Percentiles rank a stretch among this genome's conserved stretches.
Conservation (phyloP, 371 early-diverging fungal genomes). For the Rhizomucor miehei region DNA sequence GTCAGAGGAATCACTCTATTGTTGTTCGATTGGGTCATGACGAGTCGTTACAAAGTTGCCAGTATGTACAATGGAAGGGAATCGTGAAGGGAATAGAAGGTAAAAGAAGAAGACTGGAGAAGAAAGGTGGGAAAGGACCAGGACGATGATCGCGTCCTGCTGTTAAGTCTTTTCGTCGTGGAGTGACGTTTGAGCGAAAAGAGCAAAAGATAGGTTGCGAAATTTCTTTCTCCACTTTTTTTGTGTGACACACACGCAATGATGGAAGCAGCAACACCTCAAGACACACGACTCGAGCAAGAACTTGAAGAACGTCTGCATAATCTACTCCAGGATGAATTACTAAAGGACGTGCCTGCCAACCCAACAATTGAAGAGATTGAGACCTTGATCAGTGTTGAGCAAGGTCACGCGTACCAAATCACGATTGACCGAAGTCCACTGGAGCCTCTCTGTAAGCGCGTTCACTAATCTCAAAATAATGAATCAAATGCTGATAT, state of each 20-base stretch:
- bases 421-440: slow-evolving; percentile 29
- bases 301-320: slow-evolving; percentile 22
- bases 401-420: slow-evolving; percentile 34
- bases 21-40: not conserved
- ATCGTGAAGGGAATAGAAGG: not conserved
- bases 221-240: not conserved
- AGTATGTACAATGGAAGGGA: slow-evolving; percentile 1
- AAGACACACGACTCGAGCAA: not conserved
- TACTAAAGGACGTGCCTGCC: slow-evolving; percentile 19
- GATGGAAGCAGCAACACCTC: not conserved
- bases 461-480: too few species aligned
- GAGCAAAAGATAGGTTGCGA: not conserved
- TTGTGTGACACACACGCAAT: not conserved
- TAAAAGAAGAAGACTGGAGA: not conserved
- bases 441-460: slow-evolving; percentile 29
- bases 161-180: not conserved
- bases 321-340: slow-evolving; percentile 19
- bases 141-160: not conserved
- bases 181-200: not conserved
- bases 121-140: not conserved
- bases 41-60: not conserved
- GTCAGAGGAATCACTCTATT: slow-evolving; percentile 67
- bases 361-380: slow-evolving; percentile 24
- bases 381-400: slow-evolving; percentile 32
- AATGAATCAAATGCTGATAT: too few species aligned